Base-by-base conservation (phyloP, 1,284 basidiomycete species). In the Anthracocystis panici-leucophaei region DNA sequence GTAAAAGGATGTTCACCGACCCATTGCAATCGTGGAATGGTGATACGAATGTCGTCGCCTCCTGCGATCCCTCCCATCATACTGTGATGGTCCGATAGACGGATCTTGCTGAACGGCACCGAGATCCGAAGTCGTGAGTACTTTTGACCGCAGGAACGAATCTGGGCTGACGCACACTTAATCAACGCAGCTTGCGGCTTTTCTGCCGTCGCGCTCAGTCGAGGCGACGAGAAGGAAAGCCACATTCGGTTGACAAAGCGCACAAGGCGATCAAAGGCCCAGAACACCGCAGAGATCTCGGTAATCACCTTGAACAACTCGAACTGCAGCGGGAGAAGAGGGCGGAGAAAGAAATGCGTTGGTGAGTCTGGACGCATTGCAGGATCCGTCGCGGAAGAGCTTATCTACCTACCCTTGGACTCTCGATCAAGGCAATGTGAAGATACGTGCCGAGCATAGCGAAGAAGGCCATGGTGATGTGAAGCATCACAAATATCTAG, bases 381-480 rank as follows among this genome's bases (percentile, higher is more conserved):
- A 27, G 42, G 33, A 14, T 16, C 16, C 21, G n/a, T 6, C 21
- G 31, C 29, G 9, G 11, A 8, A 2, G 49, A 7, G 5, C 16
- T 11, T 3, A 5, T 10, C 31, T 2, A 62, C 75, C 57, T 53
- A 77, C 75, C 38, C 44, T 57, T 8, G 56, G 46, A 14, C 56
- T 63, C 9, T 58, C 62, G 46, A 79, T 64, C 33, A 81, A 66
- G 25, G 67, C 68, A 52, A 84, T 80, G 62, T 85, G 83, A 27
- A 82, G 77, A 55, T 81, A 85, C 25, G 69, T 66, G 10, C 77
- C 80, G 8, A 79, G 60, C n/a, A 85, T 21, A 45, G 75, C 78
- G n/a, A 82, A 61, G 35, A 85, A 51, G 2, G 80, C 82, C 31
- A 82, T 77, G 40, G 69, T 25, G 59, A 86, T 82, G 54, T 86